Evolutionary conservation across 225 moss, liverwort and hornwort genomes (phyloP), one percentile per base, ranked within the genome.

Genomic region (Anthoceros angustus): DNA sequence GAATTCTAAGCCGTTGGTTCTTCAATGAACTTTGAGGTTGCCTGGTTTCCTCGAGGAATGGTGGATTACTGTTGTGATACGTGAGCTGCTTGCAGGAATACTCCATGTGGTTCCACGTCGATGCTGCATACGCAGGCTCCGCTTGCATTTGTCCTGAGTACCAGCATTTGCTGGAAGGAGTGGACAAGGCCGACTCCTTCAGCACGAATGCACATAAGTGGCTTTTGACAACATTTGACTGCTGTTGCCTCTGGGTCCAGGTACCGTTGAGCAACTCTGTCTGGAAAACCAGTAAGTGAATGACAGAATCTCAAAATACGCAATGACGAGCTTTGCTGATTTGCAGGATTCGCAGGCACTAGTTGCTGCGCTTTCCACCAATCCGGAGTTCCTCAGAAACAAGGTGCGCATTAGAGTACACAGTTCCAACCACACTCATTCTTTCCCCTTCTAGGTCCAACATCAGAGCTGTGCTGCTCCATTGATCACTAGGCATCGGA

Each of bases 161-260:
- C 66, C 77, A 88, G 25, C 80, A 70, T 38, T 46, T 70, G 73
- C 70, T 92, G 64, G 79, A 85, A 48, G 85, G 93, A 16, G 68
- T 89, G 16, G 86, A 93, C 43, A 86, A 82, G 74, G 85, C 89
- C 8, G 77, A 93, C 70, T 89, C 89, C 8, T 84, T 77, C 24
- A 43, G 76, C 63, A 87, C 87, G 84, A 93, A 93, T 66, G 81
- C 87, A 10, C 93, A 93, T 70, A 89, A 86, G 67, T 89, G 87
- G 89, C 80, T 93, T 25, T 84, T 93, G 32, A 85, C 87, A 41
- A 93, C 86, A 55, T 93, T 89, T 46, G 89, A 93, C 79, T 93
- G 93, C 74, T 89, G 84, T 18, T 76, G 86, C 23, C 75, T 93
- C 5, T 93, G 87, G 89, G 79, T 93, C 67, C 79, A 89, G 89